These are phyloP conservation scores for Oidiodendron maius DNA, from an alignment of 495 filamentous ascomycete species.

Conservation along the genomic window DNA sequence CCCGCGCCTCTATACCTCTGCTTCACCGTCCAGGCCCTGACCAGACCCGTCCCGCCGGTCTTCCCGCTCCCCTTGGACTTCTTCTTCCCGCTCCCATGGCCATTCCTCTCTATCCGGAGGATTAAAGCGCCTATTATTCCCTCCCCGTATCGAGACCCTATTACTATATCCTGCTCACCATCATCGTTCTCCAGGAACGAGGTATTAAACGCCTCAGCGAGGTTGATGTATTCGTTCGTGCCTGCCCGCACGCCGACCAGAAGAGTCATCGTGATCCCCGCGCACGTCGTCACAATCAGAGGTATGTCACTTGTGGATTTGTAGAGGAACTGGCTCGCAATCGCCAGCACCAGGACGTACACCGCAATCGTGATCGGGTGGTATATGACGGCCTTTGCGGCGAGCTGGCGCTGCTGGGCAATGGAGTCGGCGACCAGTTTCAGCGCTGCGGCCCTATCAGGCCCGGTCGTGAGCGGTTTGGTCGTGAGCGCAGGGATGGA, in stretches of 20 bases:
- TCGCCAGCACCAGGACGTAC: constrained; percentile 30
- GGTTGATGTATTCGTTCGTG: constrained; percentile 40
- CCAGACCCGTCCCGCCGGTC: constrained; percentile 43
- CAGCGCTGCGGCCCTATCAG: constrained; percentile 38
- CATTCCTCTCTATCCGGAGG: constrained; percentile 29
- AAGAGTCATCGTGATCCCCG: constrained; percentile 38
- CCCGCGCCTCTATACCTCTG: constrained; percentile 59
- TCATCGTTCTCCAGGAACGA: constrained; percentile 37
- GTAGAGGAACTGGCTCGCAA: constrained; percentile 29
- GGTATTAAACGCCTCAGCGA: constrained; percentile 48
- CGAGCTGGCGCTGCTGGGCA: constrained; percentile 55
- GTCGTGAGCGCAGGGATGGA: constrained; percentile 28
- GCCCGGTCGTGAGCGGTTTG: constrained; percentile 18
- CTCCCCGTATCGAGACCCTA: constrained; percentile 49
- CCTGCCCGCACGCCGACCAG: constrained; percentile 33
- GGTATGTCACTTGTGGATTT: constrained; percentile 22
- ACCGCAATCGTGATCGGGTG: constrained; percentile 39
- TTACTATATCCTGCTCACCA: constrained; percentile 34
- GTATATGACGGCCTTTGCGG: constrained; percentile 45
- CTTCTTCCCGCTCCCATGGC: constrained; percentile 17
- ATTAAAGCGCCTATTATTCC: constrained; percentile 52
- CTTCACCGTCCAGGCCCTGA: constrained; percentile 72
- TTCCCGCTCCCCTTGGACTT: constrained; percentile 13
- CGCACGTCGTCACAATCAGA: constrained; percentile 33
- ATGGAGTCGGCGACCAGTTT: constrained; percentile 52